A percentile compares a stretch with the other conserved stretches of the same genome.
Evolutionary conservation across 2,329 filamentous ascomycete genomes (phyloP).

Genomic region (Cryphonectria nitschkei): DNA sequence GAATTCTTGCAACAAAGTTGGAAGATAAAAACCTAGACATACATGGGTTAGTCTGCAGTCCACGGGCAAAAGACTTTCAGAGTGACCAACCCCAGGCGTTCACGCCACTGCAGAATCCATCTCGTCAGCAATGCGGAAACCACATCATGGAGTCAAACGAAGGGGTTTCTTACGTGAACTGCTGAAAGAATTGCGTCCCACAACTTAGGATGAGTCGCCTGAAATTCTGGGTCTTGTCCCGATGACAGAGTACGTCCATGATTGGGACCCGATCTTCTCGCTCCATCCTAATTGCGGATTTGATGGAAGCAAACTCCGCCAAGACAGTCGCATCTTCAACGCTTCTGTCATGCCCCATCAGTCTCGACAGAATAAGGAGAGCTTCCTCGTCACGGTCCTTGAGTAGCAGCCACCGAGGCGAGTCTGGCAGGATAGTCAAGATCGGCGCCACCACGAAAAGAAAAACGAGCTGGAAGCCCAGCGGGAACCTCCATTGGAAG

Average conservation of each 20-base stretch:
- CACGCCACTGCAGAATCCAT: slow-evolving; percentile 13
- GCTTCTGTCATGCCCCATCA: slow-evolving; percentile 50
- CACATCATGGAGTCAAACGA: too few relatives aligned
- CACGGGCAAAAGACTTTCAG: neutral
- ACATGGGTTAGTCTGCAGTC: neutral
- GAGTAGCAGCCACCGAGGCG: slow-evolving; percentile 55
- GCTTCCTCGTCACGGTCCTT: slow-evolving; percentile 61
- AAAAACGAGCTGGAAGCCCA: slow-evolving; percentile 37
- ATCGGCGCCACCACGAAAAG: slow-evolving; percentile 40
- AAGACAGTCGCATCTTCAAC: slow-evolving; percentile 36
- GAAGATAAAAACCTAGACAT: slow-evolving; percentile 48
- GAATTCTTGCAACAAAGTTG: slow-evolving; percentile 58
- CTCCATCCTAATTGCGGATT: slow-evolving; percentile 41
- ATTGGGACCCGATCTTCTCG: slow-evolving; percentile 39
- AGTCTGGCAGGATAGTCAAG: slow-evolving; percentile 47
- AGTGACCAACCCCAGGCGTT: slow-evolving; percentile 24
- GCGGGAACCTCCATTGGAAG: slow-evolving; percentile 37
- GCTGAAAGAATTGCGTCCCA: slow-evolving; percentile 53
- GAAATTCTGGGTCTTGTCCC: slow-evolving; percentile 44
- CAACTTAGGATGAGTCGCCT: slow-evolving; percentile 40
- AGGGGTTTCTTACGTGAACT: slow-evolving; percentile 42
- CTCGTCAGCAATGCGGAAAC: neutral
- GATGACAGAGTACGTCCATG: slow-evolving; percentile 41
- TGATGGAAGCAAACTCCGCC: slow-evolving; percentile 43
- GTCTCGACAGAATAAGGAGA: slow-evolving; percentile 58